Base-by-base conservation (phyloP, 83 land plant genomes). In the Isoetes engelmannii region DNA sequence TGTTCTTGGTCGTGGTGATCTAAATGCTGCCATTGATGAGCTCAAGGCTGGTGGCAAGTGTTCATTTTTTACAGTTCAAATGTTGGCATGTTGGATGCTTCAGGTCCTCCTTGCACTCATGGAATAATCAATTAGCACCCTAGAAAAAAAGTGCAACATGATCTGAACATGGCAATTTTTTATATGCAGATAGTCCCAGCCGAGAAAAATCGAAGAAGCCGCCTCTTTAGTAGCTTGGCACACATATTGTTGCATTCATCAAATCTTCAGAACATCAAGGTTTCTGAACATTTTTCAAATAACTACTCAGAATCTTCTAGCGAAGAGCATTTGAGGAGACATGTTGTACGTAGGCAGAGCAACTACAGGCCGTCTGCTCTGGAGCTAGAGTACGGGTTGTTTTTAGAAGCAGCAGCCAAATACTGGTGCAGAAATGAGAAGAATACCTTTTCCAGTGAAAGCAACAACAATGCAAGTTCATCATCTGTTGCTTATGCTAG, bases 1-100 rank as follows among this genome's bases (percentile, higher is more conserved):
- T 37, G 76, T 71, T 15, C 19, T 65, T 5, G 21, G 71, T 47
- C 51, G 70, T 37, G 76, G 76, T 4, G 73, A 74, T 7, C 65
- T 74, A n/a, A 20, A 57, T 17, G 70, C 62, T 43, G 76, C 76
- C 43, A 67, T 64, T 12, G 6, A 57, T 6, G 76, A 74, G 62
- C 57, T 74, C 5, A 13, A 18, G 10, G 45, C 21, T 43, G 20
- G 71, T 74, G 72, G 71, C 61, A 66, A 67, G 48, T 74, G 72
- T 65, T 5, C 61, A 6, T 51, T 65, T 74, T 50, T 44, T 20
- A 74, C 76, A 4, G 57, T 74, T n/a, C 69, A 57, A 54, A 56
- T 74, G 10, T 66, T 74, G 73, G 76, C 56, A 19, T 74, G 71
- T 45, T 74, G 60, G 61, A 74, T 74, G 71, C 68, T 74, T 57